These are phyloP conservation scores for Ceriops zippeliana DNA, from an alignment of 345 rosid genomes.

Conservation along the genomic window DNA sequence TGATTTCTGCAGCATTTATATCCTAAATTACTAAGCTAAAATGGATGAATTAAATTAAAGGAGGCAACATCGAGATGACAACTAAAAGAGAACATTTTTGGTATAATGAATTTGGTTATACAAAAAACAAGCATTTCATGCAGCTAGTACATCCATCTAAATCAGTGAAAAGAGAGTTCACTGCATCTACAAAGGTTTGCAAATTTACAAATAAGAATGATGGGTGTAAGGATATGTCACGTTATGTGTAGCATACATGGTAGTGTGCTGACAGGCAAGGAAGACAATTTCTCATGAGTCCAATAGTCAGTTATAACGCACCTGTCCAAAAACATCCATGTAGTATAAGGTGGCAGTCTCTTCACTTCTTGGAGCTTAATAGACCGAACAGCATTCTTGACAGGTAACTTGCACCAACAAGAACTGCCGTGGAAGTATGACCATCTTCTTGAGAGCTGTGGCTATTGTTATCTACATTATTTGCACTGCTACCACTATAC, in stretches of 20 bases:
- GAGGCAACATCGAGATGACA: background rate
- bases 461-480: conserved; percentile 51
- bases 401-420: conserved; percentile 72
- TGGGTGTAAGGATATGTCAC: too few species aligned
- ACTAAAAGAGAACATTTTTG: too few species aligned
- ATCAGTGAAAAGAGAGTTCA: background rate
- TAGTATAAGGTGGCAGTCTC: conserved; percentile 89
- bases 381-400: conserved; percentile 69
- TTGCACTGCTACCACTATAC: conserved; percentile 54
- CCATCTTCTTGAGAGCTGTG: conserved; percentile 54
- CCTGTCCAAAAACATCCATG: conserved; percentile 97
- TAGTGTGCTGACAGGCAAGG: too few species aligned
- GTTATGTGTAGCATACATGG: too few species aligned
- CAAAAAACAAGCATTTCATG: conserved; percentile 1
- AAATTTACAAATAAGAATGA: too few species aligned
- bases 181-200: too few species aligned
- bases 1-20: conserved; percentile 62
- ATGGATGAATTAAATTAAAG: background rate
- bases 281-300: background rate
- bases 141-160: background rate
- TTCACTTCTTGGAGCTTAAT: conserved; percentile 71
- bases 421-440: conserved; percentile 51
- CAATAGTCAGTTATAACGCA: conserved; percentile 24
- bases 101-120: background rate
- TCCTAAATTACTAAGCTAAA: conserved; percentile 3